Base-by-base conservation (phyloP, 2,329 filamentous ascomycete genomes). In the Elsinoe perseae region DNA sequence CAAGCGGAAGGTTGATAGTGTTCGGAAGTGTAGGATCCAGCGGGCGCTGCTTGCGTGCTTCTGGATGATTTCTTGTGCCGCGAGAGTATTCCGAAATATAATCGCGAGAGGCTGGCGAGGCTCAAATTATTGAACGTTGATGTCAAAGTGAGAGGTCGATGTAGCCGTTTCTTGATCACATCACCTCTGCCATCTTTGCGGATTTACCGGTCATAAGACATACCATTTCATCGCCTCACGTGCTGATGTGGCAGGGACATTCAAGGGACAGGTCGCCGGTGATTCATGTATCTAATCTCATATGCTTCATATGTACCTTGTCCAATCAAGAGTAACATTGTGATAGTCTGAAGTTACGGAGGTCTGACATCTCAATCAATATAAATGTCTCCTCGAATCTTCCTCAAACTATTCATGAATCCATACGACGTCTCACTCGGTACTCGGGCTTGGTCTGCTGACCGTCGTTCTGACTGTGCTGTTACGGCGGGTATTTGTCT, bases 311-410 rank as follows among this genome's bases (percentile, higher is more conserved):
- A 14, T 12, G 32, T 12, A 36, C 28, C 28, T 6, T 30, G 10
- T 10, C 10, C 10, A 10, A 10, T 36, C 12, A 5, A 14, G n/a
- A 36, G 4, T 7, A 4, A 7, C 32, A 36, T 14, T 6, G 4
- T 14, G 3, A 14, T 36, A 14, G 12, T 9, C 32, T 36, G 32
- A 6, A 36, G 28, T 20, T 25, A 27, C 21, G 16, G 27, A 14
- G 12, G 3, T 4, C 16, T 43, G 38, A 23, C 21, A 43, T 23
- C 18, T 65, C 55, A 78, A 59, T 79, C 76, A 58, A 78, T 67
- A 60, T 78, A 78, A 43, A 80, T 76, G 59, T 79, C 77, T 57
- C 78, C 77, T 52, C 76, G 74, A 61, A 80, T 65, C 52, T 77
- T 75, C 58, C 77, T 73, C 56, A 80, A 61, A 61, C 78, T 78